Evolutionary conservation across 2,329 filamentous ascomycete genomes (phyloP).

Genomic region (Fusarium sp.): DNA sequence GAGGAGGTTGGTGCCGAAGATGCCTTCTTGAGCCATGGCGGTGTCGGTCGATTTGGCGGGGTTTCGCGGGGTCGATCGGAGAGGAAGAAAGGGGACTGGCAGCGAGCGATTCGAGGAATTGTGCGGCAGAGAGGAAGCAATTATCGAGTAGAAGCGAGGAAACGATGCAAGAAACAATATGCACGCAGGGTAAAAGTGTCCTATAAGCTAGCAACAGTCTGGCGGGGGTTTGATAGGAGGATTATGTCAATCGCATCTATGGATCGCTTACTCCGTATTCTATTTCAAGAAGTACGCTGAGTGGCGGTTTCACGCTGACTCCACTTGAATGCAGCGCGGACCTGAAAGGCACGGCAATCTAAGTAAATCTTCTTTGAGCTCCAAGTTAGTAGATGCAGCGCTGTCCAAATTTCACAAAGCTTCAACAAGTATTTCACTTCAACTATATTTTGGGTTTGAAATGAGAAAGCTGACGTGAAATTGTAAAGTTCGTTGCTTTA

Average conservation of each 20-base stretch:
- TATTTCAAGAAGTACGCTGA: not conserved
- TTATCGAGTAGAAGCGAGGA: conserved; percentile 2
- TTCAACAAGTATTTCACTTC: not conserved
- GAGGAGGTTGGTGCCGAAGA: conserved; percentile 83
- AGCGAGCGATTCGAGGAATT: not conserved
- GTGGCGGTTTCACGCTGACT: conserved; percentile 14
- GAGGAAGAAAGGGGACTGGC: conserved; percentile 13
- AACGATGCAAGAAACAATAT: not conserved
- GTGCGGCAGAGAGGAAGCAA: not conserved
- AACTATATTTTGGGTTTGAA: not conserved
- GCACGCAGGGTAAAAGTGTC: not conserved
- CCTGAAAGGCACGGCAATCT: not conserved
- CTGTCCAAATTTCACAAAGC: not conserved
- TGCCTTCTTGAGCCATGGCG: conserved; percentile 59
- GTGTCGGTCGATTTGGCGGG: conserved; percentile 33
- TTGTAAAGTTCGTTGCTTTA: not conserved
- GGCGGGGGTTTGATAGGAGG: not conserved
- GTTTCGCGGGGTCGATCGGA: conserved; percentile 27
- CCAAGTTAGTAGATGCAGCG: not conserved
- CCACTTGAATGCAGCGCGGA: conserved; percentile 15
- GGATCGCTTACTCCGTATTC: not conserved
- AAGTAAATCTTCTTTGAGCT: not conserved
- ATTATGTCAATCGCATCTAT: not conserved
- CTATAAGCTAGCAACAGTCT: not conserved
- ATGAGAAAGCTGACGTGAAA: not conserved